phyloP scores from a whole-genome alignment of 352 stramenopile species.

The Phytophthora foliorum region DNA sequence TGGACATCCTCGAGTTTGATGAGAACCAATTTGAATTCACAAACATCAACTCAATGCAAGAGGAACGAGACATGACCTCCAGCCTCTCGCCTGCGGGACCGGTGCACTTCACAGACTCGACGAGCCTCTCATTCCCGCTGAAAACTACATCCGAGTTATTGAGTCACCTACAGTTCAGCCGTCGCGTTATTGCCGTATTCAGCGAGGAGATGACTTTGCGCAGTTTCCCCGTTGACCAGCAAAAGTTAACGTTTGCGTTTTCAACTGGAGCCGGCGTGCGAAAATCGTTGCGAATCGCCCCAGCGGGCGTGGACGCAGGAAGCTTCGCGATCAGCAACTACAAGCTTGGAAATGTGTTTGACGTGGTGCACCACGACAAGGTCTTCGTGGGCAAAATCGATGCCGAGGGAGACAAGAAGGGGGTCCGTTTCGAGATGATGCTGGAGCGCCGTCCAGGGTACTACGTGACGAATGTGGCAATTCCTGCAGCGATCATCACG shows the following conservation, averaged over 20 bases:
- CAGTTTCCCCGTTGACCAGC: conserved; percentile 69
- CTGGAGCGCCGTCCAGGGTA: conserved; percentile 58
- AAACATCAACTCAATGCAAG: conserved; percentile 50
- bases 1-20: conserved; percentile 54
- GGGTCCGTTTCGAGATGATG: conserved; percentile 69
- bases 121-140: conserved; percentile 23
- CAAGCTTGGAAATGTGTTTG: conserved; percentile 64
- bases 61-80: conserved; percentile 44
- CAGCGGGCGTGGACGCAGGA: conserved; percentile 45
- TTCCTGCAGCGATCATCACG: conserved; percentile 59
- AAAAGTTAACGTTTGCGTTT: conserved; percentile 66
- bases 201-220: conserved; percentile 67
- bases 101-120: conserved; percentile 41
- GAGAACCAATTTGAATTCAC: conserved; percentile 55
- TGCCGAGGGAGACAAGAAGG: conserved; percentile 44
- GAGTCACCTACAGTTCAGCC: conserved; percentile 52
- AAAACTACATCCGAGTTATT: conserved; percentile 31
- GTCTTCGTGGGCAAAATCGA: conserved; percentile 58
- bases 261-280: conserved; percentile 45
- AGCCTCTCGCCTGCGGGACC: conserved; percentile 37
- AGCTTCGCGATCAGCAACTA: conserved; percentile 62
- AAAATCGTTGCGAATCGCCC: conserved; percentile 44
- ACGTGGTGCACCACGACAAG: conserved; percentile 61
- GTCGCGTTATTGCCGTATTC: conserved; percentile 54
- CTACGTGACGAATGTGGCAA: conserved; percentile 66